Evolutionary conservation across 2,329 filamentous ascomycete species (phyloP), one percentile per base, ranked within the genome.

Genomic region (Talaromyces sp.): DNA sequence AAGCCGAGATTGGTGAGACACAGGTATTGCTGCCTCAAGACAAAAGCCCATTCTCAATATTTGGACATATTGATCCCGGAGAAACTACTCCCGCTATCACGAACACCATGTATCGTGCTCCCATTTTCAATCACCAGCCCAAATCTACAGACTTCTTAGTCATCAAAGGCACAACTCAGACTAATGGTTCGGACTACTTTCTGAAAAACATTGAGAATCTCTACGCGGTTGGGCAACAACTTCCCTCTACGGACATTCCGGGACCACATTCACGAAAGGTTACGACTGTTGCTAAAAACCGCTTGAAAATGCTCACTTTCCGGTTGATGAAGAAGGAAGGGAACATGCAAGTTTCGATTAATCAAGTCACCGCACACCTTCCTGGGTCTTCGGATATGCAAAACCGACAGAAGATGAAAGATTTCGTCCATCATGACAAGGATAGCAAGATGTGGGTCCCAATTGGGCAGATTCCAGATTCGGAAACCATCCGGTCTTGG

Each of bases 201-300:
- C 76, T 99, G 57, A 88, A 91, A 61, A 95, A 89, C 64, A 89
- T 97, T 48, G 92, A 97, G 60, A 89, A 97, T 69, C 77, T 99
- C 5, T 93, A 89, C 68, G 87, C 91, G 17, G 94, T 96, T 22
- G 94, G 94, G 6, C 94, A 99, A 70, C 88, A 93, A 57, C 91
- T 97, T 68, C 94, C 94, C 1, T 91, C 89, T 0, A 85, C 93
- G 31, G 92, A 97, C 67, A 89, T 99, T 5, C 94, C 94, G 2
- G 92, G 92, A 0, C 93, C 92, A 2, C 92, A 97, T 70, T 95
- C 91, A 37, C 84, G 94, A 61, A 96, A 94, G 72, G 93, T 97
- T 31, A 99, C 94, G 0, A 96, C 95, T 58, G 91, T 93, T n/a
- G 88, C 90, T 36, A 99, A 99, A 78, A 96, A 94, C 73, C 86